phyloP scores from a whole-genome alignment of 2,329 filamentous ascomycete species.

The Xylariaceae sp. region DNA sequence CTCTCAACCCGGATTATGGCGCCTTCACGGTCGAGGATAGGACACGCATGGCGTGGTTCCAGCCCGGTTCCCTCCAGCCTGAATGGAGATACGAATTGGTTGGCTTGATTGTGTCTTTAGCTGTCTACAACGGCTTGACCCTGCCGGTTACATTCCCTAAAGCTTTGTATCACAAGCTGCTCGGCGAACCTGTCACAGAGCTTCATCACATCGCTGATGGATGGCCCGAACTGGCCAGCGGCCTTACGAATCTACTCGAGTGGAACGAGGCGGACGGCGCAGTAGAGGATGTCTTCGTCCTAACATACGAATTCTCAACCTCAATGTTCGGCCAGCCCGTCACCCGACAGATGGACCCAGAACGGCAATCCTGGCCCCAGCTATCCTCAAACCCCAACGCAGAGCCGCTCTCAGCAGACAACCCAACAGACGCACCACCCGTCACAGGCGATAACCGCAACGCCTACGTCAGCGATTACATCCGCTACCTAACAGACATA shows the following conservation, averaged over 20 bases:
- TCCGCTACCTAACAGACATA: constrained; percentile 75
- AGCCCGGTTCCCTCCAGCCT: constrained; percentile 76
- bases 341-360: constrained; percentile 53
- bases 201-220: constrained; percentile 79
- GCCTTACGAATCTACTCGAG: constrained; percentile 68
- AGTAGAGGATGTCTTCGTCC: constrained; percentile 76
- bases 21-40: constrained; percentile 75
- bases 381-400: constrained; percentile 34
- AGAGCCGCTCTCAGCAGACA: constrained; percentile 33
- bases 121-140: constrained; percentile 89
- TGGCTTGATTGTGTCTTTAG: constrained; percentile 82
- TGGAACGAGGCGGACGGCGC: constrained; percentile 74
- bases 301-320: constrained; percentile 83
- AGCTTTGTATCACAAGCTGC: constrained; percentile 77
- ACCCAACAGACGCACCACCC: constrained; percentile 59
- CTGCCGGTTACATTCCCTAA: constrained; percentile 86
- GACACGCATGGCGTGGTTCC: constrained; percentile 84
- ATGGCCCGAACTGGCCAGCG: constrained; percentile 78
- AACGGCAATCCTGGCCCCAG: constrained; percentile 52
- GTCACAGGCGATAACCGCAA: constrained; percentile 79
- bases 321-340: constrained; percentile 56
- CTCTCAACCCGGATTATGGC: constrained; percentile 73
- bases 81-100: constrained; percentile 88
- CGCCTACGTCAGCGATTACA: constrained; percentile 80
- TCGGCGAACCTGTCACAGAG: constrained; percentile 65